phyloP scores from a whole-genome alignment of 2,329 filamentous ascomycete genomes.

The Ascochyta fabae region DNA sequence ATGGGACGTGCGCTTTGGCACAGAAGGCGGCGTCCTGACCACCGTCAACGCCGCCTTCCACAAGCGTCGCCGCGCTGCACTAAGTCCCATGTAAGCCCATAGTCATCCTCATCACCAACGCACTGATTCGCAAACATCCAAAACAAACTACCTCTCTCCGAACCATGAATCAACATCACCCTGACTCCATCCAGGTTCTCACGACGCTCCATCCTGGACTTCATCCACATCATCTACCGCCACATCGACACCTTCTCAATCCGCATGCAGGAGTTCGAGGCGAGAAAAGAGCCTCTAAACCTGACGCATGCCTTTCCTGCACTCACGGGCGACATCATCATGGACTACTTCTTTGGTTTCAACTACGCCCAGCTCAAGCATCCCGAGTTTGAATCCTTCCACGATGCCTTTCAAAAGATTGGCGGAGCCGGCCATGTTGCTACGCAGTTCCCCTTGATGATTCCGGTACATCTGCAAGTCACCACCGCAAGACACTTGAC shows the following conservation, averaged over 20 bases:
- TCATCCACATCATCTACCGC: conserved; percentile 46
- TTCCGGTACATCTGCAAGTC: conserved; percentile 29
- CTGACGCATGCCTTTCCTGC: conserved; percentile 47
- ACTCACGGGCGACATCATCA: conserved; percentile 55
- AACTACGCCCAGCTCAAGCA: conserved; percentile 43
- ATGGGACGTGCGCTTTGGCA: conserved; percentile 44
- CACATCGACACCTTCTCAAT: conserved; percentile 41
- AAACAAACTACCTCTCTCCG: not conserved
- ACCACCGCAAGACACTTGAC: not conserved
- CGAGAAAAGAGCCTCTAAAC: conserved; percentile 39
- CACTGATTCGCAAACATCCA: not conserved
- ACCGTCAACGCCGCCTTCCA: conserved; percentile 39
- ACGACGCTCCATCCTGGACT: conserved; percentile 42
- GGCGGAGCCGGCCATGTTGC: conserved; percentile 40
- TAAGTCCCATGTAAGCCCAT: conserved; percentile 38
- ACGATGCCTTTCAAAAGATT: conserved; percentile 44
- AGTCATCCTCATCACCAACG: not conserved
- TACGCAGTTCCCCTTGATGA: conserved; percentile 42
- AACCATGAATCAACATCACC: not conserved
- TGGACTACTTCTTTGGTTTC: conserved; percentile 51
- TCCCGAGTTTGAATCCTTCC: conserved; percentile 44
- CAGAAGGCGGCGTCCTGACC: conserved; percentile 34
- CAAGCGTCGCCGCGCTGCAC: conserved; percentile 40
- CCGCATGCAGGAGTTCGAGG: conserved; percentile 41
- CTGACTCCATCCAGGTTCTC: conserved; percentile 38